phyloP scores from a whole-genome alignment of 2,329 filamentous ascomycete genomes.

The Aureobasidium sp. region DNA sequence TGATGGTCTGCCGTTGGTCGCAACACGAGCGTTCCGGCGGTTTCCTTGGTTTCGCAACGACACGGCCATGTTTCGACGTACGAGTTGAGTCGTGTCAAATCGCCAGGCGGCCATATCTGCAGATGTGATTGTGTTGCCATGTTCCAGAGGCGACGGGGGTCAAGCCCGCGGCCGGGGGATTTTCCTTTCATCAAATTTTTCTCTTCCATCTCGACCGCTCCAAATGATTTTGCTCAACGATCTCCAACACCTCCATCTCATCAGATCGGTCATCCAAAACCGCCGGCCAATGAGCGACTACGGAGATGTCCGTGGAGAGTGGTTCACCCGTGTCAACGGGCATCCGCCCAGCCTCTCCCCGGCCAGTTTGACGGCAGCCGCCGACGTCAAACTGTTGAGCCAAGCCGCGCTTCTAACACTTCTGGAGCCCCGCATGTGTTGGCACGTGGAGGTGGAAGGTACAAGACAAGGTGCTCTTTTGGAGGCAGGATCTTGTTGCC shows the following conservation, averaged over 20 bases:
- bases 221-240: not conserved
- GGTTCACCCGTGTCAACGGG: not conserved
- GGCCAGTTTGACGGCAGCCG: constrained; percentile 1
- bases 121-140: not conserved
- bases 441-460: constrained; percentile 2
- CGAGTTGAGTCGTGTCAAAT: not conserved
- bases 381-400: constrained; percentile 7
- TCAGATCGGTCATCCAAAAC: not conserved
- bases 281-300: not conserved
- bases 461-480: not conserved
- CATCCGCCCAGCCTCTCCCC: not conserved
- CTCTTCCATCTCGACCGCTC: not conserved
- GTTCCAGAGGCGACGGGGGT: not conserved
- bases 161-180: not conserved
- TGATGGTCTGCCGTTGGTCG: constrained; percentile 3
- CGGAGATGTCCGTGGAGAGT: not conserved
- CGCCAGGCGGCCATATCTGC: not conserved
- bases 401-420: not conserved
- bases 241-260: not conserved
- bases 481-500: not conserved
- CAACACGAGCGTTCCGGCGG: not conserved
- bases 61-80: not conserved
- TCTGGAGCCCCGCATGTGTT: constrained; percentile 3
- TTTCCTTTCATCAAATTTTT: not conserved
- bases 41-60: not conserved